phyloP scores from a whole-genome alignment of 768 basidiomycete species.

The Tephrocybe sp. region DNA sequence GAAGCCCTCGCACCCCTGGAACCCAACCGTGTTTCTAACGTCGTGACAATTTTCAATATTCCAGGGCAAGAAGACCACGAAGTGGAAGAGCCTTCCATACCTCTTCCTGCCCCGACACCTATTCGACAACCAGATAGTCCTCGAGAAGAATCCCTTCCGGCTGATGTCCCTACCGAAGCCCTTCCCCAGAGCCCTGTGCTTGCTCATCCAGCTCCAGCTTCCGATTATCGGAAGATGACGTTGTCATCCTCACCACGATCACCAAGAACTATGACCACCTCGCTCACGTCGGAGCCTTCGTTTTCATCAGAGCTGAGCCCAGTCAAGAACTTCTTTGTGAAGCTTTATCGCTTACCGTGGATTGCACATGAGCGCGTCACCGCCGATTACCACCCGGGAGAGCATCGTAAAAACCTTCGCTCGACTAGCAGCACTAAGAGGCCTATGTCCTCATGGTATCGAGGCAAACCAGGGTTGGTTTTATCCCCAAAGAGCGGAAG shows the following conservation, averaged over 20 bases:
- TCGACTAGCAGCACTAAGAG: slow-evolving; percentile 20
- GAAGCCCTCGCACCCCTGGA: slow-evolving; percentile 14
- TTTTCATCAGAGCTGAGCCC: slow-evolving; percentile 36
- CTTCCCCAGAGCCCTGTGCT: slow-evolving; percentile 27
- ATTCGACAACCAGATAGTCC: slow-evolving; percentile 13
- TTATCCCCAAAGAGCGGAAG: slow-evolving; percentile 21
- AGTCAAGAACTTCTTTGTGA: slow-evolving; percentile 39
- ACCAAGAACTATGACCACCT: slow-evolving; percentile 19
- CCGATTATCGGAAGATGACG: slow-evolving; percentile 39
- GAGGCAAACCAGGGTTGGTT: slow-evolving; percentile 21
- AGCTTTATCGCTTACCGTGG: slow-evolving; percentile 46
- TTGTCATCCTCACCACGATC: slow-evolving; percentile 23
- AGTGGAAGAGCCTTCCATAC: slow-evolving; percentile 8
- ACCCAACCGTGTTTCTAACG: slow-evolving; percentile 10
- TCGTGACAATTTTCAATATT: slow-evolving; percentile 18
- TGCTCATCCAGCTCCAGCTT: slow-evolving; percentile 29
- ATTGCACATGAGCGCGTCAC: slow-evolving; percentile 42
- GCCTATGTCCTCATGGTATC: slow-evolving; percentile 35
- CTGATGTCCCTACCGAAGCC: slow-evolving; percentile 5
- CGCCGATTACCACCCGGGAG: slow-evolving; percentile 41
- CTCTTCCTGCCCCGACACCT: slow-evolving; percentile 7
- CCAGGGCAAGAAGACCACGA: slow-evolving; percentile 12
- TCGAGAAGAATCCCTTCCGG: slow-evolving; percentile 7
- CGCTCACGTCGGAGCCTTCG: slow-evolving; percentile 32
- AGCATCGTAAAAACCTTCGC: slow-evolving; percentile 16